Evolutionary conservation across 306 rosid genomes (phyloP).

Genomic region (Lathyrus oleraceus): DNA sequence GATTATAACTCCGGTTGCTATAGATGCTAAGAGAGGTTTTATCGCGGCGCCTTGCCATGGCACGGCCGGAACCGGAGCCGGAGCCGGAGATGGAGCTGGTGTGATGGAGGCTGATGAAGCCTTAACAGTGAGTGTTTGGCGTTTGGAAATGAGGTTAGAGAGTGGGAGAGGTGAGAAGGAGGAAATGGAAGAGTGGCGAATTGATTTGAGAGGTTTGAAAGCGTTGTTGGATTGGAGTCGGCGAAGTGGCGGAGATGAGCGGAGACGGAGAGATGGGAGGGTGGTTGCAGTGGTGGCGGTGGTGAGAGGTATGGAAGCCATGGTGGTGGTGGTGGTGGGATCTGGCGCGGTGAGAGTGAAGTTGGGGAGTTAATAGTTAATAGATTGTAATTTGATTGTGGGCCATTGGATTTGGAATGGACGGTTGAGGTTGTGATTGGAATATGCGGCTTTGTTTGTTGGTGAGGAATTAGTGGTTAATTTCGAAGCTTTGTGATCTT

Average conservation of each 20-base stretch:
- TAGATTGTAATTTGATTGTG: slow-evolving; percentile 4
- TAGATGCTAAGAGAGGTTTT: slow-evolving; percentile 74
- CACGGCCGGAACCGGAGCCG: slow-evolving; percentile 49
- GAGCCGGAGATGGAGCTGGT: slow-evolving; percentile 41
- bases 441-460: slow-evolving; percentile 43
- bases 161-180: slow-evolving; percentile 1
- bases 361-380: slow-evolving; percentile 14
- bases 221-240: not conserved
- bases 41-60: slow-evolving; percentile 93
- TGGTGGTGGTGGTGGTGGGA: slow-evolving; percentile 30
- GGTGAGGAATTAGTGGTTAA: slow-evolving; percentile 38
- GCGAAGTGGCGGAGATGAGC: slow-evolving; percentile 13
- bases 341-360: slow-evolving; percentile 26
- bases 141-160: slow-evolving; percentile 5
- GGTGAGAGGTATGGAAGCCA: slow-evolving; percentile 79
- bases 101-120: slow-evolving; percentile 48
- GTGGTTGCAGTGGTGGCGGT: slow-evolving; percentile 34
- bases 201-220: slow-evolving; percentile 9
- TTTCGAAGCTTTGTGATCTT: slow-evolving; percentile 39
- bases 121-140: slow-evolving; percentile 24
- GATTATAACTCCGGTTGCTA: slow-evolving; percentile 69
- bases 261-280: slow-evolving; percentile 63
- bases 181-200: slow-evolving; percentile 10
- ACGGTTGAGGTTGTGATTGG: slow-evolving; percentile 38
- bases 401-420: slow-evolving; percentile 45